Base-by-base conservation (phyloP, 345 rosid species). In the Tarenaya hassleriana region DNA sequence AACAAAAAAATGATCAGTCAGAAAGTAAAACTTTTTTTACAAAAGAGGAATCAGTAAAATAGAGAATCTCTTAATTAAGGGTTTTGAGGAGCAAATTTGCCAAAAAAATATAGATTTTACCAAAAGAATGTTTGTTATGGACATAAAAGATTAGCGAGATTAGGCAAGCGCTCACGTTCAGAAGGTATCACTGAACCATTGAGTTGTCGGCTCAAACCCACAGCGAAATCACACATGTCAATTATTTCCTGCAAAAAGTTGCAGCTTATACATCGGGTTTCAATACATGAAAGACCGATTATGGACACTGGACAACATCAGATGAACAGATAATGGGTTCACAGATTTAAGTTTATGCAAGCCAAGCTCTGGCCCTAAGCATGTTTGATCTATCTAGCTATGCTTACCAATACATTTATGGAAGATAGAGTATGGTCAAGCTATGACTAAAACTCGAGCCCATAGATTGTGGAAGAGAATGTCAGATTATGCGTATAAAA, bases 141-240 rank as follows among this genome's bases (percentile, higher is more conserved):
- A 32, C 12, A 32, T 34, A 3, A 41, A 13, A 55, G 52, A 48
- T 13, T 15, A 19, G 0, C 47, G 44, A 14, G 35, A 38, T n/a
- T 20, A 31, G 29, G 16, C 31, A 34, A 50, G 58, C 51, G 57
- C 98, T 81, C 62, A 92, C 98, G 96, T 78, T 92, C 98, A 19
- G 98, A 92, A 69, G 98, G 96, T 53, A 88, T 77, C 27, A 92
- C 57, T 0, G 86, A 92, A 51, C 96, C 98, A 77, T 88, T 88
- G 57, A 92, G 88, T 70, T 92, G 98, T 45, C 97, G 68, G 69
- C 98, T 92, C 66, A 88, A 75, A 55, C 95, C 97, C 69, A 88
- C 97, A 47, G 89, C 73, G 68, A 85, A 92, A 70, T 92, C 97
- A 66, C 98, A 92, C 98, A 88, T 88, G 70, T 92, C 98, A 64